Evolutionary conservation across 306 rosid genomes (phyloP), one percentile per base, ranked within the genome.

Genomic region (Glycine soja): DNA sequence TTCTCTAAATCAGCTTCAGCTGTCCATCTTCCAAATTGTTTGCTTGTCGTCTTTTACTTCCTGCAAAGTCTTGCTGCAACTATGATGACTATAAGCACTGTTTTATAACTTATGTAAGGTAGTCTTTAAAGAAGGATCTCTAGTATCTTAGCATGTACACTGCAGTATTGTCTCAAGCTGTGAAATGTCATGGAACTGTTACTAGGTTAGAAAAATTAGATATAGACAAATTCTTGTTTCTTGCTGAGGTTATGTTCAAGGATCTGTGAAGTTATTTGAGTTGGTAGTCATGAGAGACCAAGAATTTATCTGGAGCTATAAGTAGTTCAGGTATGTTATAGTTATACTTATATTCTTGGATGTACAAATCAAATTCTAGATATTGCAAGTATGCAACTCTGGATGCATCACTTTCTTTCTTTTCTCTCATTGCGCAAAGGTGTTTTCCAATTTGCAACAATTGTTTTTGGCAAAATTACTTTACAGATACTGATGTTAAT

Each of bases 1-100:
- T 95, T 95, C 82, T 81, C 94, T 19, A 86, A 36, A 19, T 89
- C 99, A 56, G 90, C 90, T 72, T 86, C 92, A 2, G 66, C 83
- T 10, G 76, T 83, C 54, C 75, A 36, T 79, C 74, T 82, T 76
- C 81, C 88, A 13, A 87, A 74, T 83, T 71, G 9, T 75, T 51
- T 84, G 61, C 61, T 87, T 9, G 75, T 81, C 75, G 16, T 82
- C 61, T 76, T 88, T 75, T 82, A 53, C 77, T 77, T 91, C 52
- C 83, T 78, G 62, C 79, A 89, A 12, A 59, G 83, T 83, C 82
- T 84, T 83, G 67, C 79, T 84, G 76, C 86, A 76, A 82, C 77
- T 53, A 12, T 77, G 67, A 83, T 77, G 65, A 76, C 76, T 68
- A 36, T 36, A 51, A 52, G 76, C 84, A 70, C 64, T 81, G 61